phyloP scores from a whole-genome alignment of 2,329 filamentous ascomycete species.

The Cladophialophora bantiana region DNA sequence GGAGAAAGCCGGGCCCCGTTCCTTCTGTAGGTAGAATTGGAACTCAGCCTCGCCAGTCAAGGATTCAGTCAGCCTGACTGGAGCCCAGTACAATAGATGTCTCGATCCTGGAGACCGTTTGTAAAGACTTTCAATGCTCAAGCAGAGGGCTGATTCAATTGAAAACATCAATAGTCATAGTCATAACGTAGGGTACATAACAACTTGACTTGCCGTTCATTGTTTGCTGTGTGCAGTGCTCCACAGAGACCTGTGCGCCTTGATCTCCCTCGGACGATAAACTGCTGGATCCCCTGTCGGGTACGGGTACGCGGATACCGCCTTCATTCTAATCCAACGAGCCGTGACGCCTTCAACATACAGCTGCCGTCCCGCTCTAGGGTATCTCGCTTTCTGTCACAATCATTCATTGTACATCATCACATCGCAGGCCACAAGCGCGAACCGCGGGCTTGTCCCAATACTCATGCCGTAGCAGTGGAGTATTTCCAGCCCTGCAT shows the following conservation, averaged over 20 bases:
- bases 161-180: too few relatives aligned
- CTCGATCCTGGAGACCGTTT: too few relatives aligned
- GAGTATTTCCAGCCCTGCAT: constrained; percentile 34
- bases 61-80: too few relatives aligned
- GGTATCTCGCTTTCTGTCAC: neutral
- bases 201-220: neutral
- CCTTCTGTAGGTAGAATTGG: too few relatives aligned
- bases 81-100: too few relatives aligned
- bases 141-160: too few relatives aligned
- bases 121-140: too few relatives aligned
- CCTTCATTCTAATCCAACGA: neutral
- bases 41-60: too few relatives aligned
- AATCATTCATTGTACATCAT: neutral
- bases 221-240: neutral
- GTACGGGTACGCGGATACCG: neutral
- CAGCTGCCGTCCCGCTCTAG: neutral
- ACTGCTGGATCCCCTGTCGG: neutral
- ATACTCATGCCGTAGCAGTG: constrained; percentile 16
- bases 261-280: neutral
- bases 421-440: neutral
- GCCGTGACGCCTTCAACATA: neutral
- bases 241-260: neutral
- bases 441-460: neutral
- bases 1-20: too few relatives aligned
- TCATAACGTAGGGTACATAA: neutral